These are phyloP conservation scores for Lophiostoma macrostomum DNA, from an alignment of 495 filamentous ascomycete species.

Conservation along the genomic window DNA sequence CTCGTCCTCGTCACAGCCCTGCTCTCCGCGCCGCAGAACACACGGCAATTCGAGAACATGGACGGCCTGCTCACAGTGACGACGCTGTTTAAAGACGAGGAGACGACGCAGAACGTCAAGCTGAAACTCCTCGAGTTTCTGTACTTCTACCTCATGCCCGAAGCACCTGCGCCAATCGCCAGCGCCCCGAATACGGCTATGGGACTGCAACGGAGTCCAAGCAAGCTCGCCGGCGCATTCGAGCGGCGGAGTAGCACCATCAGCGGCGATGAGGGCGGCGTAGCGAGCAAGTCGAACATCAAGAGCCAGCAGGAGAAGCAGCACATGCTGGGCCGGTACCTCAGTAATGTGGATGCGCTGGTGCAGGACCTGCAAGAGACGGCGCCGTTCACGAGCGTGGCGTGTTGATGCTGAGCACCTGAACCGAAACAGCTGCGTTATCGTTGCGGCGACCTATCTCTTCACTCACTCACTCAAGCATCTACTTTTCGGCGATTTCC, in stretches of 20 bases:
- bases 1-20: slow-evolving; percentile 87
- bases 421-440: too few species aligned
- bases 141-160: slow-evolving; percentile 97
- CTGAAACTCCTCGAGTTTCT: slow-evolving; percentile 91
- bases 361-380: slow-evolving; percentile 86
- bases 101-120: slow-evolving; percentile 82
- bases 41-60: slow-evolving; percentile 85
- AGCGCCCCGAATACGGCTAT: slow-evolving; percentile 39
- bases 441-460: too few species aligned
- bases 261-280: slow-evolving; percentile 39
- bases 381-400: slow-evolving; percentile 52
- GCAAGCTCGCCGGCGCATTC: slow-evolving; percentile 60
- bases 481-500: too few species aligned
- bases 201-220: slow-evolving; percentile 60
- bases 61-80: slow-evolving; percentile 93
- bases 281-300: slow-evolving; percentile 48
- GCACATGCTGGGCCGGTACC: slow-evolving; percentile 69
- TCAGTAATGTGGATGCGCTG: slow-evolving; percentile 87
- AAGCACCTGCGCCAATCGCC: slow-evolving; percentile 57
- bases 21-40: slow-evolving; percentile 77
- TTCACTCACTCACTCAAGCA: too few species aligned
- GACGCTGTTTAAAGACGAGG: slow-evolving; percentile 80
- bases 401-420: slow-evolving; percentile 5
- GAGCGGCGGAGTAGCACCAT: slow-evolving; percentile 43
- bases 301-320: slow-evolving; percentile 86